Evolutionary conservation across 768 basidiomycete species (phyloP).

Genomic region (Rhodocollybia butyracea): DNA sequence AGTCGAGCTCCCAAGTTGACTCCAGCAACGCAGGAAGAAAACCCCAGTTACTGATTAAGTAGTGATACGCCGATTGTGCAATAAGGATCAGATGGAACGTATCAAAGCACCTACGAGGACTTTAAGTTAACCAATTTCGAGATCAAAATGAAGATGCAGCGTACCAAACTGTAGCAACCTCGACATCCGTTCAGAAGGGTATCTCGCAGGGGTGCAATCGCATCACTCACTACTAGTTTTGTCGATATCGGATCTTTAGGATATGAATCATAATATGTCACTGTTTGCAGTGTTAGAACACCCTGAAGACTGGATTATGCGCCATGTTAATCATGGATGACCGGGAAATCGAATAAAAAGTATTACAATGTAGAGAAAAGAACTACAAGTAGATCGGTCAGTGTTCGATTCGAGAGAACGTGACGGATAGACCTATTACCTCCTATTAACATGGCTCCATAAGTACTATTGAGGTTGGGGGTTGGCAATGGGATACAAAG

Average conservation of each 20-base stretch:
- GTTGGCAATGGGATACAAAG: too few relatives aligned
- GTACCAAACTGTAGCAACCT: not conserved
- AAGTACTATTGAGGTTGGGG: slow-evolving; percentile 12
- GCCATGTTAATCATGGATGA: not conserved
- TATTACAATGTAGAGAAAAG: slow-evolving; percentile 17
- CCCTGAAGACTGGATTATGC: slow-evolving; percentile 16
- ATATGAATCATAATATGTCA: slow-evolving; percentile 17
- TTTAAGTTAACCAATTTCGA: not conserved
- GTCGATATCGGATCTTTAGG: slow-evolving; percentile 11
- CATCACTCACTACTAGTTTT: slow-evolving; percentile 12
- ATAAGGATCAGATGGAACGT: slow-evolving; percentile 15
- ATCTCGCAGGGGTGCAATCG: not conserved
- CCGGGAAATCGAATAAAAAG: not conserved
- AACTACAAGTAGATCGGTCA: slow-evolving; percentile 4
- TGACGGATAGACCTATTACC: slow-evolving; percentile 6
- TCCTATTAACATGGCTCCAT: slow-evolving; percentile 20
- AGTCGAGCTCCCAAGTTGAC: slow-evolving; percentile 11
- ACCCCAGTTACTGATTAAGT: slow-evolving; percentile 19
- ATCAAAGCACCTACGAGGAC: slow-evolving; percentile 11
- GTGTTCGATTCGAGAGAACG: not conserved
- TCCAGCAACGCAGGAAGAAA: slow-evolving; percentile 10
- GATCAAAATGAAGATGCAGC: not conserved
- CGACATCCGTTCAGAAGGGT: not conserved
- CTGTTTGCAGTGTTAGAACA: slow-evolving; percentile 16
- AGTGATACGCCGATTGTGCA: slow-evolving; percentile 15